These are phyloP conservation scores for Verticillium tricorpus DNA, from an alignment of 2,329 filamentous ascomycete species.

Conservation along the genomic window DNA sequence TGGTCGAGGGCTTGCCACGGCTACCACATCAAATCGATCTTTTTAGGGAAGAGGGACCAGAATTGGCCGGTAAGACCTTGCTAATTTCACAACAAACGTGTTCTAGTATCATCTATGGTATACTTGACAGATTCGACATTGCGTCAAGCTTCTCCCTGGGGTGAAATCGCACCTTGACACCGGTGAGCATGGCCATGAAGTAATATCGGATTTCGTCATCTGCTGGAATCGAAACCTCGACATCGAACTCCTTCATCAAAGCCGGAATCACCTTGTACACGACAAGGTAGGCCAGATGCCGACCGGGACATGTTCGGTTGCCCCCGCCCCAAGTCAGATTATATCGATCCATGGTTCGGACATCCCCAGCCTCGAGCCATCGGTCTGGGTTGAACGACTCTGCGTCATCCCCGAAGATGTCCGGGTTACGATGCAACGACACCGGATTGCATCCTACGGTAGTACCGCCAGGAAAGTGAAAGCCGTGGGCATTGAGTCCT, in stretches of 20 bases:
- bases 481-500: slow-evolving; percentile 32
- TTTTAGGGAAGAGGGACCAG: too few species aligned
- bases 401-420: slow-evolving; percentile 44
- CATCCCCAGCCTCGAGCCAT: slow-evolving; percentile 33
- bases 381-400: slow-evolving; percentile 39
- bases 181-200: slow-evolving; percentile 49
- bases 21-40: too few species aligned
- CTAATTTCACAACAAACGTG: too few species aligned
- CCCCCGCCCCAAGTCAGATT: slow-evolving; percentile 50
- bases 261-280: slow-evolving; percentile 38
- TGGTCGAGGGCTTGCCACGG: too few species aligned
- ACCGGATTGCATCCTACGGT: slow-evolving; percentile 47
- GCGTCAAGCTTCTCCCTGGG: not conserved
- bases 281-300: slow-evolving; percentile 46
- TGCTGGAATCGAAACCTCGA: slow-evolving; percentile 32
- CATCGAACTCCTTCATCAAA: slow-evolving; percentile 38
- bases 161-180: slow-evolving; percentile 36
- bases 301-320: slow-evolving; percentile 44
- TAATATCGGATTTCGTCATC: slow-evolving; percentile 38
- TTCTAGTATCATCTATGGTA: too few species aligned
- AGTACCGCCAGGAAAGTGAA: slow-evolving; percentile 37
- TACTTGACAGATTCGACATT: too few species aligned
- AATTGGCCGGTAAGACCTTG: too few species aligned
- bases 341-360: slow-evolving; percentile 39
- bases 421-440: slow-evolving; percentile 42